These are phyloP conservation scores for Russula olivacea DNA, from an alignment of 768 basidiomycete genomes.

Conservation along the genomic window DNA sequence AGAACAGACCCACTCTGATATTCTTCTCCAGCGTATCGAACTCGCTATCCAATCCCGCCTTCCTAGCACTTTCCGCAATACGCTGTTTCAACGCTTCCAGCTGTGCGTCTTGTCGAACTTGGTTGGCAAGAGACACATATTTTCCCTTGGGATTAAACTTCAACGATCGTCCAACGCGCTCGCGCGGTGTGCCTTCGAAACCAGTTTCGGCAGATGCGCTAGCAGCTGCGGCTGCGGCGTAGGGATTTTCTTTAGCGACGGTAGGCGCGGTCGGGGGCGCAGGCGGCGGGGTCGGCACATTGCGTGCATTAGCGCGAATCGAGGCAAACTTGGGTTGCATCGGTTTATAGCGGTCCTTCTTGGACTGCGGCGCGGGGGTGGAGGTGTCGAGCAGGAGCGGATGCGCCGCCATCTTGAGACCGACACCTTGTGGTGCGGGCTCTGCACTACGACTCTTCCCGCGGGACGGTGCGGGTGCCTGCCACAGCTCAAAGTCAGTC, in stretches of 20 bases:
- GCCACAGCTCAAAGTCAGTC: background rate
- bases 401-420: conserved; percentile 87
- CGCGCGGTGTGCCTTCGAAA: conserved; percentile 69
- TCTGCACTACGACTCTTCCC: conserved; percentile 49
- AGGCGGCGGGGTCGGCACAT: conserved; percentile 55
- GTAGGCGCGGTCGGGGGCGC: conserved; percentile 35
- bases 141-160: conserved; percentile 92
- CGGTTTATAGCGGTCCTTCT: conserved; percentile 92
- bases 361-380: conserved; percentile 54
- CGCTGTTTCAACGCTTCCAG: conserved; percentile 88
- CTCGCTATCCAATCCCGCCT: conserved; percentile 92
- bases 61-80: conserved; percentile 87
- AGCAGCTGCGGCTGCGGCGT: conserved; percentile 46
- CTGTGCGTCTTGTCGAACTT: conserved; percentile 66
- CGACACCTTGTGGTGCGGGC: conserved; percentile 70
- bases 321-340: conserved; percentile 99
- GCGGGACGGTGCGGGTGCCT: conserved; percentile 56
- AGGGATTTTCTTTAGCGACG: conserved; percentile 61
- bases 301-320: conserved; percentile 86
- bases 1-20: conserved; percentile 55
- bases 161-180: conserved; percentile 63
- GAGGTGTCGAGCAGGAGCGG: conserved; percentile 73
- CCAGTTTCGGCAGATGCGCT: conserved; percentile 49
- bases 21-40: conserved; percentile 86
- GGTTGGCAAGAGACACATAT: conserved; percentile 69